Evolutionary conservation across 495 filamentous ascomycete species (phyloP).

Genomic region (Daldinia grandis): DNA sequence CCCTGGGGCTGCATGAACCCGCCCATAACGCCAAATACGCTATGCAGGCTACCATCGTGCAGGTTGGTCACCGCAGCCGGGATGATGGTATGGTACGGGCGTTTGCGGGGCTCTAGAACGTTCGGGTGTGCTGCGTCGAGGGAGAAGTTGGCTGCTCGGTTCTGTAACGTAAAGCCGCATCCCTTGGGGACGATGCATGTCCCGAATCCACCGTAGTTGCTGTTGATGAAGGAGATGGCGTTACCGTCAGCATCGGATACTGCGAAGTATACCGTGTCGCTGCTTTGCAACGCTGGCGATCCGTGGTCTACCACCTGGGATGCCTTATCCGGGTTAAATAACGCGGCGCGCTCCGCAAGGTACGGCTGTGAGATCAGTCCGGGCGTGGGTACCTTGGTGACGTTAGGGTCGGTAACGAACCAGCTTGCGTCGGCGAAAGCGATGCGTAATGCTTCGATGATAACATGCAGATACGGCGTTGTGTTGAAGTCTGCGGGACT

Average conservation of each 20-base stretch:
- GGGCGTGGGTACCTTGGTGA: slow-evolving; percentile 68
- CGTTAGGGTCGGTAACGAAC: slow-evolving; percentile 87
- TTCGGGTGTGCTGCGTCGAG: slow-evolving; percentile 77
- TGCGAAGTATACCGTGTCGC: slow-evolving; percentile 94
- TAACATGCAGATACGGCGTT: slow-evolving; percentile 81
- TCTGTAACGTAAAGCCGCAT: slow-evolving; percentile 93
- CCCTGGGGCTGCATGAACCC: slow-evolving; percentile 99
- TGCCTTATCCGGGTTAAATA: slow-evolving; percentile 49
- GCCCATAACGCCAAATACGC: slow-evolving; percentile 95
- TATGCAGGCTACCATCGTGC: slow-evolving; percentile 74
- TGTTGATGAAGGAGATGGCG: slow-evolving; percentile 95
- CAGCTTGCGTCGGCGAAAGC: slow-evolving; percentile 90
- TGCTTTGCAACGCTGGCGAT: slow-evolving; percentile 66
- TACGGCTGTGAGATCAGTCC: slow-evolving; percentile 64
- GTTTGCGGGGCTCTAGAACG: slow-evolving; percentile 77
- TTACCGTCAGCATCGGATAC: slow-evolving; percentile 83
- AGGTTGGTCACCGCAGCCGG: slow-evolving; percentile 86
- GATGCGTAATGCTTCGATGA: slow-evolving; percentile 90
- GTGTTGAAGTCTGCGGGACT: slow-evolving; percentile 75
- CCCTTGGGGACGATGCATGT: slow-evolving; percentile 81
- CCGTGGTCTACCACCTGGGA: slow-evolving; percentile 58
- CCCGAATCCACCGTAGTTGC: slow-evolving; percentile 91
- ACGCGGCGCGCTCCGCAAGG: slow-evolving; percentile 50
- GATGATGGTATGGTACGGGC: slow-evolving; percentile 98
- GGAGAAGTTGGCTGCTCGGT: slow-evolving; percentile 87